Percentiles rank a stretch among this genome's conserved stretches.
Evolutionary conservation across 495 filamentous ascomycete genomes (phyloP).

Genomic region (Haplographium delicatum): DNA sequence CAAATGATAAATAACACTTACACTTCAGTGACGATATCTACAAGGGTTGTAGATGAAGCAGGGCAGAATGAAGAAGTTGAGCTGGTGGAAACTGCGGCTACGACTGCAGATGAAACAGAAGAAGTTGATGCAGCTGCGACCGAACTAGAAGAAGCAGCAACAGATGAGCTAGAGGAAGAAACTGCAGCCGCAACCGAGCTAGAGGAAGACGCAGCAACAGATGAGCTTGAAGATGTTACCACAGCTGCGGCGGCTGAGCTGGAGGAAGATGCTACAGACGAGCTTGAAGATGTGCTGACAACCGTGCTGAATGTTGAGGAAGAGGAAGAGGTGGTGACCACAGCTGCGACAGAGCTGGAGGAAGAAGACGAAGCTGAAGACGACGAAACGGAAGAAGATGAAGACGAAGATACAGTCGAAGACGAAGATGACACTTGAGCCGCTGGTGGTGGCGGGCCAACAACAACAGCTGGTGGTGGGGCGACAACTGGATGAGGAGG

Average conservation of each 20-base stretch:
- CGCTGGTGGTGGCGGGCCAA: not conserved
- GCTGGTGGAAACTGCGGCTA: not conserved
- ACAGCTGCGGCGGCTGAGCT: slow-evolving; percentile 2
- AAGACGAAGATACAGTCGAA: not conserved
- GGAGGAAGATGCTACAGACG: slow-evolving; percentile 23
- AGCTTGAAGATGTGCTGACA: slow-evolving; percentile 14
- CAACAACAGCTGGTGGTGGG: not conserved
- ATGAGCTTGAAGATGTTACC: slow-evolving; percentile 13
- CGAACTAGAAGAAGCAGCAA: slow-evolving; percentile 13
- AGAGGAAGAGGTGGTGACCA: not conserved
- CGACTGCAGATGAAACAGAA: slow-evolving; percentile 12
- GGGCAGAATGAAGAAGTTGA: too few species aligned
- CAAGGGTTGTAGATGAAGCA: slow-evolving; percentile 5
- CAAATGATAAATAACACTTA: too few species aligned
- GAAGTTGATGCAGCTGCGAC: slow-evolving; percentile 16
- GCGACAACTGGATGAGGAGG: slow-evolving; percentile 18
- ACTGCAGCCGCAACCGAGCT: slow-evolving; percentile 24
- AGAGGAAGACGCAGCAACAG: slow-evolving; percentile 25
- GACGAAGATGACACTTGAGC: not conserved
- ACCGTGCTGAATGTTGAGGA: slow-evolving; percentile 10
- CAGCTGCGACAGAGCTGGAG: not conserved
- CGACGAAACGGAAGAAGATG: not conserved
- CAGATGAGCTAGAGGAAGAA: slow-evolving; percentile 1
- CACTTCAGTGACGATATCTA: too few species aligned
- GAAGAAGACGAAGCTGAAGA: slow-evolving; percentile 1